Evolutionary conservation across 305 asterid species (phyloP).

Genomic region (Fraxinus sp.): DNA sequence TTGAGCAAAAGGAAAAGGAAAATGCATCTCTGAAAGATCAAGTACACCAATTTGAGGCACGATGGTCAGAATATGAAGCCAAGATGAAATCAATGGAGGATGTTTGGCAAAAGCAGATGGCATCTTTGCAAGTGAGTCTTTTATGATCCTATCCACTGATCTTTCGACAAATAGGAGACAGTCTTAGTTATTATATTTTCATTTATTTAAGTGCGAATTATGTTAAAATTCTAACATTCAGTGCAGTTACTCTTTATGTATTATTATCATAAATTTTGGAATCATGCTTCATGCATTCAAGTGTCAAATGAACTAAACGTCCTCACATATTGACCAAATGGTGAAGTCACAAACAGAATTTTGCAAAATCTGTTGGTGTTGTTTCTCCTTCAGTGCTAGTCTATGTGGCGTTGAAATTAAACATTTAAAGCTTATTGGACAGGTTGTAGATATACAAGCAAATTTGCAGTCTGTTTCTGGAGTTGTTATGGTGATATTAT

Average conservation of each 20-base stretch:
- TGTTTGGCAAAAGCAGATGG: constrained; percentile 85
- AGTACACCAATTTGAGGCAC: constrained; percentile 56
- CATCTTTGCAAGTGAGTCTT: constrained; percentile 73
- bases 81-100: constrained; percentile 92
- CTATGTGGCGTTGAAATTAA: neutral
- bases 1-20: constrained; percentile 72
- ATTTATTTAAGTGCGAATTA: neutral
- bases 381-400: neutral
- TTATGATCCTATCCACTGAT: constrained; percentile 1
- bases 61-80: constrained; percentile 74
- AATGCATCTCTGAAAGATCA: constrained; percentile 70
- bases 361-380: neutral
- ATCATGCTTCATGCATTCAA: neutral
- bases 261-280: neutral
- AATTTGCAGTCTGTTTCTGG: neutral
- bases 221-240: neutral
- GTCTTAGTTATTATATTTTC: neutral
- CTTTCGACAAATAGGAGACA: neutral
- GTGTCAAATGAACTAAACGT: neutral
- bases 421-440: neutral
- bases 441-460: neutral
- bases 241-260: neutral
- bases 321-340: neutral
- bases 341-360: neutral
- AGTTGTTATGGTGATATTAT: neutral